Base-by-base conservation (phyloP, 306 rosid genomes). In the Lupinus albus region DNA sequence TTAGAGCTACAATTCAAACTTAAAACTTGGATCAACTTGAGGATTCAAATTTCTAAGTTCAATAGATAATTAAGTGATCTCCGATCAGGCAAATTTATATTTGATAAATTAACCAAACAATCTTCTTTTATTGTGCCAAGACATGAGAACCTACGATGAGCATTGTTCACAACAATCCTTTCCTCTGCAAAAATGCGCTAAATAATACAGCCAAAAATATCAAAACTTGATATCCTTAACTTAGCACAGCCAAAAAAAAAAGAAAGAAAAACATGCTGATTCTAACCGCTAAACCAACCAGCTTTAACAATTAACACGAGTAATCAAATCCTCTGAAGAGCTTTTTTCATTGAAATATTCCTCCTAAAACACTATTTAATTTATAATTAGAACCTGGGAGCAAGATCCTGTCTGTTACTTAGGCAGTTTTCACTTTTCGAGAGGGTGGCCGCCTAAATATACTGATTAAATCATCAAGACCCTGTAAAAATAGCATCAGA, bases 391-490 rank as follows among this genome's bases (percentile, higher is more conserved):
- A 73, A 62, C 68, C 47, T 28, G 16, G n/a, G 7, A n/a, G 63
- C 15, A 67, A 42, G 33, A 54, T 64, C 73, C 68, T 8, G 61
- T 64, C 60, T 15, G 60, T 44, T 45, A 25, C 81, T 79, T 81
- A 90, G 16, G 96, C 96, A 46, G 97, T 88, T 83, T 94, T 94
- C 79, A 91, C 86, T 80, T 94, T 94, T 33, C 97, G 83, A 28
- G 97, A 85, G 14, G 99, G 95, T 52, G 99, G 96, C 70, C 96
- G 83, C 68, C 99, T 85, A 76, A 94, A 94, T 64, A 90, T 67
- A 75, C 97, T 87, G 73, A 94, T 88, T 74, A 94, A 80, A 86
- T 94, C 99, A 71, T 94, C 99, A 58, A 94, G 96, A 72, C 99
- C 99, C 99, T 90, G 86, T 57, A 56, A 68, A 25, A 46, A 67